These are phyloP conservation scores for Rosa lucieae DNA, from an alignment of 306 rosid species.

Conservation along the genomic window DNA sequence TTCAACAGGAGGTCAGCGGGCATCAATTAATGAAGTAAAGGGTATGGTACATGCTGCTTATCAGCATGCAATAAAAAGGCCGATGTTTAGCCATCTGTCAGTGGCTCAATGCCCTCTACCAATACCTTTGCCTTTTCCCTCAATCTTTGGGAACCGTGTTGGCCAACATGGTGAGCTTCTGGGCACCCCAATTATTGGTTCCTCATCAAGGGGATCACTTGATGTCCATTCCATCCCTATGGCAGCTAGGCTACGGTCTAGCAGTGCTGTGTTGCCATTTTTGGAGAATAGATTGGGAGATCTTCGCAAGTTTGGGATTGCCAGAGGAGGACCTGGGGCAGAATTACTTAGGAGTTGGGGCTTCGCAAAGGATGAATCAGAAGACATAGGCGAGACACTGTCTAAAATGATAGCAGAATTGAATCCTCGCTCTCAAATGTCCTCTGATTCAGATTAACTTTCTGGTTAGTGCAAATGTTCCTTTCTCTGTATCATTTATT, in stretches of 20 bases:
- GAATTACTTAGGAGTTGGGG: conserved; percentile 76
- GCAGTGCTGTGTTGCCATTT: conserved; percentile 64
- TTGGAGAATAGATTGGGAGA: conserved; percentile 62
- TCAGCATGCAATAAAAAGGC: conserved; percentile 51
- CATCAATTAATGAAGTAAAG: conserved; percentile 55
- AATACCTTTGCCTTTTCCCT: conserved; percentile 88
- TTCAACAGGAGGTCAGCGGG: conserved; percentile 54
- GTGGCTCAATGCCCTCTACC: conserved; percentile 75
- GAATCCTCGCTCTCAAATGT: conserved; percentile 45
- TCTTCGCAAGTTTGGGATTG: conserved; percentile 55
- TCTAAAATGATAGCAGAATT: conserved; percentile 63
- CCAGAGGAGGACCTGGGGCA: conserved; percentile 65
- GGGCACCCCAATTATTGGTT: conserved; percentile 35
- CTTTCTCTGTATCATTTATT: background rate
- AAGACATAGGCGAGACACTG: conserved; percentile 76
- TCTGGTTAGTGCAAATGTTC: background rate
- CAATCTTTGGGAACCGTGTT: conserved; percentile 60
- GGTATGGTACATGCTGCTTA: conserved; percentile 53
- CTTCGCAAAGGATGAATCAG: conserved; percentile 67
- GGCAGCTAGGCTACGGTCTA: conserved; percentile 85
- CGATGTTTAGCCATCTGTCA: conserved; percentile 72
- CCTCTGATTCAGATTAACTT: conserved; percentile 79
- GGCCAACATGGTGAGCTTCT: conserved; percentile 67
- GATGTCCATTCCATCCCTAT: conserved; percentile 82
- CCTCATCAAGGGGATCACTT: conserved; percentile 67